A percentile compares a stretch with the other conserved stretches of the same genome.
Conservation (phyloP, 2,329 filamentous ascomycete species). For the Xylariaceae sp. region DNA sequence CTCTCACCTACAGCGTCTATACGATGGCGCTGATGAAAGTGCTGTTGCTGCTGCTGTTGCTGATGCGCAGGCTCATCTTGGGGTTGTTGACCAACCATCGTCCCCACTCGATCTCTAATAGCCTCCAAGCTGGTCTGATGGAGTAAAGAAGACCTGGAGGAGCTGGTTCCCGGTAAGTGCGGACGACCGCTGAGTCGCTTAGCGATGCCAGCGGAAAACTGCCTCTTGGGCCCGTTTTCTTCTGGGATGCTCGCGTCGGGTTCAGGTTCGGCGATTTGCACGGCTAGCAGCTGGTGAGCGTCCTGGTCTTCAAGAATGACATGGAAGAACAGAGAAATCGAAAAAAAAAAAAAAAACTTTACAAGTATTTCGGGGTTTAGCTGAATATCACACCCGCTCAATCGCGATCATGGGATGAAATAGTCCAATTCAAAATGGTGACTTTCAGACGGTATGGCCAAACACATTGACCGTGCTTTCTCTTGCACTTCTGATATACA, state of each 20-base stretch:
- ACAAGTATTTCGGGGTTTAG: too few species aligned
- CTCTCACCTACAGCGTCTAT: constrained; percentile 42
- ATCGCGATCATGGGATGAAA: too few species aligned
- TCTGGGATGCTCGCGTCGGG: constrained; percentile 29
- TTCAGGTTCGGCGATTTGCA: constrained; percentile 54
- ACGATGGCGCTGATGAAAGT: constrained; percentile 30
- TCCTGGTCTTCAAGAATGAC: constrained; percentile 2
- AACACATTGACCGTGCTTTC: too few species aligned
- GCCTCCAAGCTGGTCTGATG: constrained; percentile 35
- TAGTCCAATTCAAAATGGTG: too few species aligned
- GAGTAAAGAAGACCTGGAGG: constrained; percentile 41
- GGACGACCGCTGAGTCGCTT: constrained; percentile 41
- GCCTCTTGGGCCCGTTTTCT: constrained; percentile 36
- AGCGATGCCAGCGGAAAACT: constrained; percentile 40
- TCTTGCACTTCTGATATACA: too few species aligned
- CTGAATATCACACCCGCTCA: too few species aligned
- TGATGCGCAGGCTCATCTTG: constrained; percentile 18
- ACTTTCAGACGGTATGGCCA: too few species aligned
- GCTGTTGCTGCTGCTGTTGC: constrained; percentile 26
- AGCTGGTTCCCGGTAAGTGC: constrained; percentile 31
- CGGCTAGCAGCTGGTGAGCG: constrained; percentile 36
- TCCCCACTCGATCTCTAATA: constrained; percentile 21
- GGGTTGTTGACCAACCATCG: constrained; percentile 24
- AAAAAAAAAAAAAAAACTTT: not conserved
- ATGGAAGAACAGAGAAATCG: constrained; percentile 1